These are phyloP conservation scores for Penicillium cosmopolitanum DNA, from an alignment of 495 filamentous ascomycete genomes.

Conservation along the genomic window DNA sequence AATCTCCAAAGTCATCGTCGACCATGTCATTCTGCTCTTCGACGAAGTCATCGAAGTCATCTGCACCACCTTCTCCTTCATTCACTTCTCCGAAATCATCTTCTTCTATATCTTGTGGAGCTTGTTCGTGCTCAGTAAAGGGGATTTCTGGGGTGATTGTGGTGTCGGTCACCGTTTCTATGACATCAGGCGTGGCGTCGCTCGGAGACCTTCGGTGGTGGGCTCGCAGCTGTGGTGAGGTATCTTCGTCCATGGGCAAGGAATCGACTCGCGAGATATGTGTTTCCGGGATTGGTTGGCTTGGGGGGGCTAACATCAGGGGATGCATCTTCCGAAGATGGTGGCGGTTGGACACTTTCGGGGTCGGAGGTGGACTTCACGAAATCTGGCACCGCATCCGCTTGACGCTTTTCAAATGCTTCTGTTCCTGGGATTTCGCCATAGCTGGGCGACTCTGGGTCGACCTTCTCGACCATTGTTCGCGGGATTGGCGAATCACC, in stretches of 20 bases:
- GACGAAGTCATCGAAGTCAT: slow-evolving; percentile 97
- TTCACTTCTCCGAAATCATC: slow-evolving; percentile 37
- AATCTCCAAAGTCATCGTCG: slow-evolving; percentile 83
- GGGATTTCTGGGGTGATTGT: slow-evolving; percentile 41
- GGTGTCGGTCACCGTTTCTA: slow-evolving; percentile 47
- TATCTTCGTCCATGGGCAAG: slow-evolving; percentile 36
- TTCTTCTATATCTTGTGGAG: slow-evolving; percentile 24
- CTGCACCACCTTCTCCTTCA: slow-evolving; percentile 45
- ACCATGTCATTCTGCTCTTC: slow-evolving; percentile 69
- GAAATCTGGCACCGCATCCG: slow-evolving; percentile 83
- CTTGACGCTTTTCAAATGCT: slow-evolving; percentile 72
- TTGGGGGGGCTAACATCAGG: slow-evolving; percentile 19
- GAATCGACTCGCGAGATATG: slow-evolving; percentile 48
- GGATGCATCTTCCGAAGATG: slow-evolving; percentile 22
- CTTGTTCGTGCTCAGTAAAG: slow-evolving; percentile 25
- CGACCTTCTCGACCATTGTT: slow-evolving; percentile 82
- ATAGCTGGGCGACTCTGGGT: slow-evolving; percentile 65
- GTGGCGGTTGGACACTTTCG: slow-evolving; percentile 23
- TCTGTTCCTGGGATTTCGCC: slow-evolving; percentile 87
- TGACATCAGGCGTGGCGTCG: slow-evolving; percentile 53
- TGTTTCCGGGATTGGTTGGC: slow-evolving; percentile 48
- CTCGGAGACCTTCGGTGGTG: slow-evolving; percentile 47
- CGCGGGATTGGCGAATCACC: slow-evolving; percentile 70
- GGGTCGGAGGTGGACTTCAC: slow-evolving; percentile 45
- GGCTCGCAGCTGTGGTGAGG: slow-evolving; percentile 40